Percentiles rank a stretch among this genome's conserved stretches.
Evolutionary conservation across 169 alveolate genomes (phyloP).

Genomic region (Cryptosporidium muris): DNA sequence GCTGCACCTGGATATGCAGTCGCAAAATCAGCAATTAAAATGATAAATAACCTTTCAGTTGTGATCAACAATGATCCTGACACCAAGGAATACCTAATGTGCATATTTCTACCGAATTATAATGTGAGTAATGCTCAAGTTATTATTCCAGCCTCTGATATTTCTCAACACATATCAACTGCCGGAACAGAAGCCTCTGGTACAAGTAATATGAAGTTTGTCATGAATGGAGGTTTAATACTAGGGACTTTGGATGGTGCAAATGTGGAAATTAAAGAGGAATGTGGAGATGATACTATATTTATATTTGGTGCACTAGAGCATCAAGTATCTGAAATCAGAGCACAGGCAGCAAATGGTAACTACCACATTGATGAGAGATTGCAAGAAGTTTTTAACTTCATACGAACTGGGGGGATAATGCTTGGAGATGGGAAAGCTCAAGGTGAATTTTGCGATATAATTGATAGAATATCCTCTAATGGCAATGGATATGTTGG

Average conservation of each 20-base stretch:
- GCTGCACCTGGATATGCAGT: slow-evolving; percentile 92
- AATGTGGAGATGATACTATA: slow-evolving; percentile 90
- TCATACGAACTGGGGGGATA: slow-evolving; percentile 82
- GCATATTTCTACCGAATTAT: slow-evolving; percentile 91
- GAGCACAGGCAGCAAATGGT: slow-evolving; percentile 84
- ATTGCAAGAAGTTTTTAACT: slow-evolving; percentile 86
- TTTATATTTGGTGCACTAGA: slow-evolving; percentile 92
- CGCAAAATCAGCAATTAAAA: slow-evolving; percentile 92
- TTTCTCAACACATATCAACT: slow-evolving; percentile 92
- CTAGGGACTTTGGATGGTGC: slow-evolving; percentile 97
- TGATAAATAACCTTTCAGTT: slow-evolving; percentile 85
- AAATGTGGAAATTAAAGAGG: slow-evolving; percentile 93
- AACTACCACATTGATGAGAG: slow-evolving; percentile 83
- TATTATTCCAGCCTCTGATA: slow-evolving; percentile 93
- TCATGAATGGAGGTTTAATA: slow-evolving; percentile 93
- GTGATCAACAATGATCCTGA: slow-evolving; percentile 91
- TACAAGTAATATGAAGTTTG: slow-evolving; percentile 94
- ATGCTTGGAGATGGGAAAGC: slow-evolving; percentile 78
- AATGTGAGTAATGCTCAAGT: slow-evolving; percentile 90
- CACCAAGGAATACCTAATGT: slow-evolving; percentile 83
- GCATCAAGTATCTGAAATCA: slow-evolving; percentile 83
- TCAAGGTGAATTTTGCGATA: slow-evolving; percentile 72
- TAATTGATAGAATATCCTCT: slow-evolving; percentile 76
- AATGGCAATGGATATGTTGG: slow-evolving; percentile 81
- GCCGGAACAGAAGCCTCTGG: slow-evolving; percentile 97